These are phyloP conservation scores for Gnomoniopsis smithogilvyi DNA, from an alignment of 2,329 filamentous ascomycete genomes.

Conservation along the genomic window DNA sequence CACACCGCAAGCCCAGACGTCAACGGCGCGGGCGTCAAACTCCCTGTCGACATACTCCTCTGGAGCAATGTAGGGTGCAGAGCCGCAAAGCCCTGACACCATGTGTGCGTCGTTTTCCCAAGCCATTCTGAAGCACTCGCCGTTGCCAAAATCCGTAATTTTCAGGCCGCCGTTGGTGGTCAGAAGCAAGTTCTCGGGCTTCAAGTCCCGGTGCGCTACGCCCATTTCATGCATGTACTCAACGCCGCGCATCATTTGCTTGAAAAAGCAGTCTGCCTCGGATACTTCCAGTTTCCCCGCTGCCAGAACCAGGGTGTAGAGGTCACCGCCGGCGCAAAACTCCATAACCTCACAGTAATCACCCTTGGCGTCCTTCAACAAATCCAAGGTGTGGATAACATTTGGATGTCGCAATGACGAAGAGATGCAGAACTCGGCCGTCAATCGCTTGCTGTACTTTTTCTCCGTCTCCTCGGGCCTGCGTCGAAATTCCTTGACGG, in stretches of 20 bases:
- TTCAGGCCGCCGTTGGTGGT: constrained; percentile 92
- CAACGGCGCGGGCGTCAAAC: constrained; percentile 95
- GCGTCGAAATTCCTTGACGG: constrained; percentile 96
- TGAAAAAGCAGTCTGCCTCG: constrained; percentile 98
- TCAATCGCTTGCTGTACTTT: constrained; percentile 96
- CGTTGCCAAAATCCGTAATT: constrained; percentile 98
- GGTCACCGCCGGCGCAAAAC: constrained; percentile 92
- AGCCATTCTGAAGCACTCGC: constrained; percentile 98
- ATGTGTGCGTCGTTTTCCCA: constrained; percentile 99
- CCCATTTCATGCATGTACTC: constrained; percentile 99
- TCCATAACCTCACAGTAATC: constrained; percentile 99
- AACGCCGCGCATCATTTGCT: constrained; percentile 97
- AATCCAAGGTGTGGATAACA: constrained; percentile 94
- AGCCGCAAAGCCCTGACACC: constrained; percentile 95
- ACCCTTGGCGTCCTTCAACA: constrained; percentile 93
- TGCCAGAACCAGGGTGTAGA: constrained; percentile 89
- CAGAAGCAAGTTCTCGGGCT: constrained; percentile 92
- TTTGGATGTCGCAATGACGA: constrained; percentile 96
- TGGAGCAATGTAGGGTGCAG: constrained; percentile 93
- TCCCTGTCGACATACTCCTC: constrained; percentile 95
- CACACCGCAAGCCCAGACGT: constrained; percentile 96
- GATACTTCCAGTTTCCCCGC: constrained; percentile 87
- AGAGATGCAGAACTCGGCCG: constrained; percentile 97
- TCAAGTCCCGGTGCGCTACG: constrained; percentile 92
- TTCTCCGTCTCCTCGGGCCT: constrained; percentile 92